Base-by-base conservation (phyloP, 768 basidiomycete genomes). In the Tulasnella sp. region DNA sequence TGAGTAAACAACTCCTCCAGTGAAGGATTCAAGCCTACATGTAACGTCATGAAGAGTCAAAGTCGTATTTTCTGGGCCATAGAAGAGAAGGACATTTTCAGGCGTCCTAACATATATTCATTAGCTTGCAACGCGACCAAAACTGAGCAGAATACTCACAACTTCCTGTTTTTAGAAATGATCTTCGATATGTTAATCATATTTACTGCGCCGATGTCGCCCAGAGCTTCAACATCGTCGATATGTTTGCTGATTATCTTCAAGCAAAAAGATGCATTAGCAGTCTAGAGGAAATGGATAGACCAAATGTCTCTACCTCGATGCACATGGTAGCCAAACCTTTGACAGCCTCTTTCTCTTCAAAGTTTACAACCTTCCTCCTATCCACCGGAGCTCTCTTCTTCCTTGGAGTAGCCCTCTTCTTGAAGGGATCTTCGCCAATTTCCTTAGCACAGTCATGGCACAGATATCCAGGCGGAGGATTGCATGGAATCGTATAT, bases 31-130 rank as follows among this genome's bases (percentile, higher is more conserved):
- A 24, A 22, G 66, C 83, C 57, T 63, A 93, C 90, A 81, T 0
- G 93, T 95, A 35, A 80, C 83, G 65, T 99, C 95, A 59, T 87
- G 92, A 33, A 99, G 66, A 0, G 72, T 76, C 29, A 99, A 68
- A 7, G 67, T 71, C 3, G 71, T 70, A 56, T 90, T 83, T 20
- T 74, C 65, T 1, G 76, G 67, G 53, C 80, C 80, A 61, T 95
- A 92, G 67, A 99, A 96, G 9, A 99, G 68, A 20, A 72, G 74
- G 0, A 76, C 86, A 53, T 90, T 95, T 53, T 88, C 76, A 0
- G 76, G 64, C 0, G 81, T 91, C 54, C 90, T 89, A 50, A 43
- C 13, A 33, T 48, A 27, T 24, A 45, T 15, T 5, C 55, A 52
- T 39, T 53, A 53, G 32, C 48, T 45, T 37, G 31, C 44, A 54